These are phyloP conservation scores for Camellia oleifera DNA, from an alignment of 179 eudicot species.

Conservation along the genomic window DNA sequence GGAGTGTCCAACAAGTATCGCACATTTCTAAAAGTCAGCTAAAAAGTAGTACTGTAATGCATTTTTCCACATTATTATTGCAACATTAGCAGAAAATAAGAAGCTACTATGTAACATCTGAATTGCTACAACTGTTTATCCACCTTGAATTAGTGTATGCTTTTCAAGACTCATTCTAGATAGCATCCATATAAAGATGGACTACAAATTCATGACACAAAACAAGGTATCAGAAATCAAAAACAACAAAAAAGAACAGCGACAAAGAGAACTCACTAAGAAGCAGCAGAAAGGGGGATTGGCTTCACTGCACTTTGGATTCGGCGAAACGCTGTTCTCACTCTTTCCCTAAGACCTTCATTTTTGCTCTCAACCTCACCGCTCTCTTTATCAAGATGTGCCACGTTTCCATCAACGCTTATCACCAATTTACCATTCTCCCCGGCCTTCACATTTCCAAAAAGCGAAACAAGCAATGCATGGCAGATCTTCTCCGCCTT, in stretches of 20 bases:
- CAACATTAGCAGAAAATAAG: constrained; percentile 22
- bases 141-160: background rate
- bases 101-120: background rate
- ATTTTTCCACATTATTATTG: constrained; percentile 9
- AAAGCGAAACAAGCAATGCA: constrained; percentile 71
- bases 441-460: constrained; percentile 76
- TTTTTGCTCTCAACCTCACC: constrained; percentile 85
- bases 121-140: background rate
- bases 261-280: constrained; percentile 8
- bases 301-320: constrained; percentile 71
- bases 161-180: background rate
- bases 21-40: constrained; percentile 42
- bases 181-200: background rate
- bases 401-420: constrained; percentile 63
- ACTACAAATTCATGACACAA: background rate
- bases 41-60: constrained; percentile 65
- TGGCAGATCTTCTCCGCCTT: constrained; percentile 66
- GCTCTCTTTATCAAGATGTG: constrained; percentile 63
- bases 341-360: constrained; percentile 78
- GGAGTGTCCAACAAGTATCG: too few species aligned
- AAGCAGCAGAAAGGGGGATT: constrained; percentile 57
- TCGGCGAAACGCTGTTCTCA: constrained; percentile 56
- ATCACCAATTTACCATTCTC: constrained; percentile 72
- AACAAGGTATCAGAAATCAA: background rate
- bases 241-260: background rate